Evolutionary conservation across 2,329 filamentous ascomycete genomes (phyloP).

Genomic region (Aureobasidium sp.): DNA sequence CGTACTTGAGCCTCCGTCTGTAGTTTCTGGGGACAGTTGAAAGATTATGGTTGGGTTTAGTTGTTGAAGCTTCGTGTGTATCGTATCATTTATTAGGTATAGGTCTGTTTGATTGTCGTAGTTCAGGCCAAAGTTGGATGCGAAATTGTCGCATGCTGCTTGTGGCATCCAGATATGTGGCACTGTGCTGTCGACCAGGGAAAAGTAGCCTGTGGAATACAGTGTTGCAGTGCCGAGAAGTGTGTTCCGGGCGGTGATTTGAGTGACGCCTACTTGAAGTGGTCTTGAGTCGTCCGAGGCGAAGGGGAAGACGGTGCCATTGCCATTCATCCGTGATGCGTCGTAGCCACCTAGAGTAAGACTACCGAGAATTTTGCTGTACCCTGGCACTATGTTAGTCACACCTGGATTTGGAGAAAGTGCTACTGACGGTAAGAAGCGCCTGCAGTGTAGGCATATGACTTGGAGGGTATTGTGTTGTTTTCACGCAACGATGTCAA

Average conservation of each 20-base stretch:
- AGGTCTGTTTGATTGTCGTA: slow-evolving; percentile 28
- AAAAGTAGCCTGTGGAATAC: slow-evolving; percentile 32
- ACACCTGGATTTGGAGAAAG: not conserved
- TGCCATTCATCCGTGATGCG: slow-evolving; percentile 49
- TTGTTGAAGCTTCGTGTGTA: slow-evolving; percentile 23
- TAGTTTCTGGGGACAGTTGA: slow-evolving; percentile 29
- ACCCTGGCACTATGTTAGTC: slow-evolving; percentile 24
- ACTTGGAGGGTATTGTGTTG: slow-evolving; percentile 27
- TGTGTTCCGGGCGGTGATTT: slow-evolving; percentile 24
- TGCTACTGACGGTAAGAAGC: slow-evolving; percentile 18
- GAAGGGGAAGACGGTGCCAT: slow-evolving; percentile 51
- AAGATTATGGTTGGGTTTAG: slow-evolving; percentile 37
- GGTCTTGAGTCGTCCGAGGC: slow-evolving; percentile 46
- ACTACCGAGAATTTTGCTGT: slow-evolving; percentile 30
- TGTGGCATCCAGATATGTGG: slow-evolving; percentile 33
- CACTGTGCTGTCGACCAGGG: slow-evolving; percentile 34
- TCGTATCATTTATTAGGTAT: slow-evolving; percentile 30
- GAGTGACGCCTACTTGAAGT: slow-evolving; percentile 50
- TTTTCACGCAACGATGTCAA: slow-evolving; percentile 23
- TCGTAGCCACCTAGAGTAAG: slow-evolving; percentile 66
- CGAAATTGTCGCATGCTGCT: slow-evolving; percentile 26
- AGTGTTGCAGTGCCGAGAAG: slow-evolving; percentile 27
- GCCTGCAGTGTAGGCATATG: slow-evolving; percentile 35
- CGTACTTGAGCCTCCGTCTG: slow-evolving; percentile 29
- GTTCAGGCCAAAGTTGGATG: slow-evolving; percentile 27